Base-by-base conservation (phyloP, 2,329 filamentous ascomycete species). In the Ascochyta clinopodiicola region DNA sequence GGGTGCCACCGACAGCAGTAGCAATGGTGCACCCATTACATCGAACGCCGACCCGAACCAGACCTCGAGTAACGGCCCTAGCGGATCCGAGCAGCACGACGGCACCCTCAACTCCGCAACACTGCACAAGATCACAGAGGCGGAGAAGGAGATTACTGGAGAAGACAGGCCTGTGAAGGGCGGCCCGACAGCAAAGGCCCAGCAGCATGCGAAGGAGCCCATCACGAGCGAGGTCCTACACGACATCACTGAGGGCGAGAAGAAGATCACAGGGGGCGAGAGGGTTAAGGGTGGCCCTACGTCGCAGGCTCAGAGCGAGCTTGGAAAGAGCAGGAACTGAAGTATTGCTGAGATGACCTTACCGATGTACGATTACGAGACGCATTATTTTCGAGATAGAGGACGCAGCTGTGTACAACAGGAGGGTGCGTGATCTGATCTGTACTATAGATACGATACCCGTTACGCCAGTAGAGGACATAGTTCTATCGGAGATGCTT, bases 191-290 rank as follows among this genome's bases (percentile, higher is more conserved):
- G 69, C 70, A 6, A 63, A 62, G 44, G 70, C 70, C 21, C 69
- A 73, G 59, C 51, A 67, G 34, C 70, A 72, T 56, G 68, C 60
- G 4, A 63, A 63, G 1, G 64, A 71, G 60, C 58, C 59, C 1
- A 73, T 72, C 24, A 70, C 64, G 1, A 71, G 70, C 36, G 48
- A 68, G 56, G 66, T 54, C n/a, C 57, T 73, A 43, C 63, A 68
- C 39, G 68, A 73, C 39, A 72, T 73, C n/a, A 73, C 66, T 0
- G 62, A 68, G 50, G 69, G 69, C 0, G 71, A 72, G 60, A 72
- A 75, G 63, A 67, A 70, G 62, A 56, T 70, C 25, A 73, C 70
- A 0, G 70, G 68, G 0, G 69, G 69, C 0, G 68, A 73, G 60
- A 60, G 69, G 37, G 54, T 73, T 0, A 73, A 71, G 56, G 69